Conservation (phyloP, 768 basidiomycete genomes). For the Calocybe cyanea region DNA sequence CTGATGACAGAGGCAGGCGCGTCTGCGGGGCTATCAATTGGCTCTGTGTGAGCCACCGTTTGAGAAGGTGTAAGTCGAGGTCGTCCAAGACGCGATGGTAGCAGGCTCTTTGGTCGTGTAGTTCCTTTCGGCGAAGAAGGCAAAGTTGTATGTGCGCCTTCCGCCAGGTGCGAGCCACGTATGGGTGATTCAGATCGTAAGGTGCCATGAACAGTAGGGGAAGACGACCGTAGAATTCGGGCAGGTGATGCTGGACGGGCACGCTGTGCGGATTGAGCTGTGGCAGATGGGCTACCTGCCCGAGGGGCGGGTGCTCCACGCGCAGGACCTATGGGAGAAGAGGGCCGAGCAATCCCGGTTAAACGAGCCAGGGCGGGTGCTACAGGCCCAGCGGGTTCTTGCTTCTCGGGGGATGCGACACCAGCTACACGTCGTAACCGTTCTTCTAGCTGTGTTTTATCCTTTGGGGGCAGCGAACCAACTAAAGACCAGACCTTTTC, state of each 20-base stretch:
- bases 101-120: constrained; percentile 58
- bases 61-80: constrained; percentile 50
- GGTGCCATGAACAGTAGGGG: constrained; percentile 33
- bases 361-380: constrained; percentile 52
- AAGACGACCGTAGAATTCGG: constrained; percentile 32
- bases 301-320: constrained; percentile 17
- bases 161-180: constrained; percentile 26
- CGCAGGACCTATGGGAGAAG: constrained; percentile 18
- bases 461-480: constrained; percentile 74
- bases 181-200: constrained; percentile 41
- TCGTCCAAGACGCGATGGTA: constrained; percentile 73
- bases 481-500: constrained; percentile 83
- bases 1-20: not conserved
- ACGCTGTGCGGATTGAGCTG: constrained; percentile 27
- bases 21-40: constrained; percentile 24
- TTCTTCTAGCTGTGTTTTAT: constrained; percentile 91
- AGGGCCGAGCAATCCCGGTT: constrained; percentile 44
- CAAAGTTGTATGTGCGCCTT: constrained; percentile 18
- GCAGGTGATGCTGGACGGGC: constrained; percentile 50
- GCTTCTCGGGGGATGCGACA: constrained; percentile 47
- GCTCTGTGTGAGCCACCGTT: constrained; percentile 12
- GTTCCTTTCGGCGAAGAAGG: constrained; percentile 43
- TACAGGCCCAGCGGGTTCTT: constrained; percentile 24
- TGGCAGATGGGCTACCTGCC: constrained; percentile 26
- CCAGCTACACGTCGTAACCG: constrained; percentile 79